Percentiles rank a stretch among this genome's conserved stretches.
Conservation (phyloP, 2,329 filamentous ascomycete genomes). For the Claviceps sorghi region DNA sequence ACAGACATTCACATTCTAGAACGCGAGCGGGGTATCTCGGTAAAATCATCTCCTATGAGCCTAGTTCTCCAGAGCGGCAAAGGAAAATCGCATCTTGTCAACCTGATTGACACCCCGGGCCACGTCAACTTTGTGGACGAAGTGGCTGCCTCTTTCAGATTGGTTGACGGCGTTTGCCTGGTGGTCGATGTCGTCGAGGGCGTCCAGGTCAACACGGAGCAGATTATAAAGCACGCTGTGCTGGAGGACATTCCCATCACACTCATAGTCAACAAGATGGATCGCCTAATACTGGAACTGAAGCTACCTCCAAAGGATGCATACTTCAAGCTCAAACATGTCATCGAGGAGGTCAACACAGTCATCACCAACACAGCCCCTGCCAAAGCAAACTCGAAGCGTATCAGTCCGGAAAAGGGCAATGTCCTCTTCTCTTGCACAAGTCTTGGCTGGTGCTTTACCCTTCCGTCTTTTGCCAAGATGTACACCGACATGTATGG, state of each 20-base stretch:
- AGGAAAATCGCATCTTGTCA: conserved; percentile 89
- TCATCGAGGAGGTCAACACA: conserved; percentile 97
- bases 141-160: conserved; percentile 70
- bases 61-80: conserved; percentile 75
- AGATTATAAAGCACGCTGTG: conserved; percentile 91
- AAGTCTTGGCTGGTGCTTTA: conserved; percentile 94
- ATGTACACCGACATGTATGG: conserved; percentile 90
- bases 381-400: conserved; percentile 60
- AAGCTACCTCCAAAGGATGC: conserved; percentile 89
- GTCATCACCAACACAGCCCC: conserved; percentile 80
- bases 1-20: conserved; percentile 87
- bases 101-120: conserved; percentile 89
- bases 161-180: conserved; percentile 83
- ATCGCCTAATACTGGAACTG: conserved; percentile 82
- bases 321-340: conserved; percentile 97
- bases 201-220: conserved; percentile 96
- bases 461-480: conserved; percentile 80
- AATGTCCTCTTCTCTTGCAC: conserved; percentile 96
- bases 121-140: conserved; percentile 99
- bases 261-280: conserved; percentile 93
- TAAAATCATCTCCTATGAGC: conserved; percentile 91
- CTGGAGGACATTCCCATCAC: conserved; percentile 80
- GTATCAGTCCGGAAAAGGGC: conserved; percentile 88
- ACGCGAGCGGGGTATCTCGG: conserved; percentile 74
- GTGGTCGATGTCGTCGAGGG: conserved; percentile 95